These are phyloP conservation scores for Entomortierella beljakovae DNA, from an alignment of 192 early-diverging fungal species.

Conservation along the genomic window DNA sequence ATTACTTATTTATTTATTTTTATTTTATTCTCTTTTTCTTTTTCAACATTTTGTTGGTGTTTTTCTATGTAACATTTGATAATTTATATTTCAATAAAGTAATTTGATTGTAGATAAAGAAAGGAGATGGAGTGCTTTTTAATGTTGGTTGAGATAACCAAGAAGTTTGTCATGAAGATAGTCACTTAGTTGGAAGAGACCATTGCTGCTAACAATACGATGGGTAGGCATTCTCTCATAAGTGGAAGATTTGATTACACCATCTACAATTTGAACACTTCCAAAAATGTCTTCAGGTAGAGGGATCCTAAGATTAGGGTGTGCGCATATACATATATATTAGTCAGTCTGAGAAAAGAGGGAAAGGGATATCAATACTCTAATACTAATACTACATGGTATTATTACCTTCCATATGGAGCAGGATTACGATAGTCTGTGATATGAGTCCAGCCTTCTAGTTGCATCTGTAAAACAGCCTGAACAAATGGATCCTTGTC, in stretches of 20 bases:
- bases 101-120: too few species aligned
- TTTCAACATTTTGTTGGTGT: too few species aligned
- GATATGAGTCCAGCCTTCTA: slow-evolving; percentile 52
- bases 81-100: too few species aligned
- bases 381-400: too few species aligned
- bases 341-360: too few species aligned
- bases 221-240: slow-evolving; percentile 72
- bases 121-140: too few species aligned
- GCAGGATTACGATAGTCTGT: slow-evolving; percentile 44
- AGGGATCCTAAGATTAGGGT: slow-evolving; percentile 68
- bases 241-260: slow-evolving; percentile 56
- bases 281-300: slow-evolving; percentile 73
- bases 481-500: slow-evolving; percentile 31
- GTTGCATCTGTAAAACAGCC: slow-evolving; percentile 38
- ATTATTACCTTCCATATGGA: slow-evolving; percentile 42
- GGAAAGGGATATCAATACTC: too few species aligned
- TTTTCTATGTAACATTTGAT: too few species aligned
- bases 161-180: slow-evolving; percentile 58
- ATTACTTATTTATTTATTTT: too few species aligned
- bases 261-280: slow-evolving; percentile 62
- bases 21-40: slow-evolving; percentile 14
- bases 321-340: too few species aligned
- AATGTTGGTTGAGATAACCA: slow-evolving; percentile 23
- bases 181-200: slow-evolving; percentile 64
- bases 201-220: slow-evolving; percentile 62